Base-by-base conservation (phyloP, 177 flowering plant species). In the Vitis hybrid region DNA sequence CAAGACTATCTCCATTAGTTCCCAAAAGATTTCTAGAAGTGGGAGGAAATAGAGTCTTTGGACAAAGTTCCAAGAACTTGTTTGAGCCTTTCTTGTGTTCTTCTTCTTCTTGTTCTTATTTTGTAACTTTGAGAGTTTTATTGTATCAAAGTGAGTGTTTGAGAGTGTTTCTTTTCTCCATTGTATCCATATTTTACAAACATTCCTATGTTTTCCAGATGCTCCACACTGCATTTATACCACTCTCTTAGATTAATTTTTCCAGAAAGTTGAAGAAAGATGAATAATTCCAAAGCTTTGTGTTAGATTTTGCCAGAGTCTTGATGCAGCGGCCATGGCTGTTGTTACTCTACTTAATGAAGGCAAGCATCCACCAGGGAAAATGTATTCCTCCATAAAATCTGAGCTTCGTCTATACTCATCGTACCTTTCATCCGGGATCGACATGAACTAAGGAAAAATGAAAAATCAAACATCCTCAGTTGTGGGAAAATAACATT, bases 371-470 rank as follows among this genome's bases (percentile, higher is more conserved):
- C 96, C 96, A 18, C 97, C 94, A 11, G 94, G 98, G 64, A 94
- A 94, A 60, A 94, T 94, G 50, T 94, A 91, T 68, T 94, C 97
- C 79, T 90, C 90, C 19, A 94, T 89, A 67, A 94, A 92, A 79
- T 85, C 97, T n/a, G 96, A 86, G 78, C 92, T 94, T 72, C 72
- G 85, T 70, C 97, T 77, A 76, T 88, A 83, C 69, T 90, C 94
- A 19, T 92, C 86, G 56, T 92, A 92, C 14, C 91, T 74, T 73
- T 88, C 84, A 62, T 94, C 97, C 50, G 92, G 93, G 60, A 94
- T 87, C 11, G 93, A 90, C 75, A 84, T 88, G 83, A 91, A 92
- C 98, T 92, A 66, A 54, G 4, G 70, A 18, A 51, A 21, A 34
- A 34, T 34, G 39, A 34, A 65, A 68, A 54, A 26, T 10, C 15